Percentiles rank a stretch among this genome's conserved stretches.
Conservation (phyloP, 169 alveolate species). For the Plasmodium falciparum region DNA sequence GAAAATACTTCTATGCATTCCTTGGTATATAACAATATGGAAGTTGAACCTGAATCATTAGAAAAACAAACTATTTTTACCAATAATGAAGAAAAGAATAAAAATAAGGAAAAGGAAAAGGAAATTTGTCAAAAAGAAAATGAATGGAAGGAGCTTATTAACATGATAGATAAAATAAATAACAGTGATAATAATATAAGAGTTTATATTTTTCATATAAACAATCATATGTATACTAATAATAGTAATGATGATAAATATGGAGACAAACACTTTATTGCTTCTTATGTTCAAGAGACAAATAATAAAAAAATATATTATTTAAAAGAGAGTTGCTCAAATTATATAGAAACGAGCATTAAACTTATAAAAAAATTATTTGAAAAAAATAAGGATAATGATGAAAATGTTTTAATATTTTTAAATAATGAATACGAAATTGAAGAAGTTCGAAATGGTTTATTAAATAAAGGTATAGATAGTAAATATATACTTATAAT, state of each 20-base stretch:
- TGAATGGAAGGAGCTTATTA: slow-evolving; percentile 49
- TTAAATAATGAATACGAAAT: slow-evolving; percentile 75
- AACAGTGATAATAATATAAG: slow-evolving; percentile 5
- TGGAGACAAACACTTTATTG: too few relatives aligned
- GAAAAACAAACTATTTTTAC: neutral
- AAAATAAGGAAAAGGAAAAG: neutral
- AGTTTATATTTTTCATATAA: slow-evolving; percentile 52
- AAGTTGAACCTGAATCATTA: neutral
- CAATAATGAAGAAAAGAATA: slow-evolving; percentile 1
- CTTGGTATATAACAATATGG: neutral
- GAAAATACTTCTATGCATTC: slow-evolving; percentile 35
- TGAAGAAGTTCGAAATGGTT: slow-evolving; percentile 43
- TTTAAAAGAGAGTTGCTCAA: slow-evolving; percentile 64
- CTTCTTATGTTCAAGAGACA: neutral
- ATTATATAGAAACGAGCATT: slow-evolving; percentile 55
- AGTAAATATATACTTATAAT: slow-evolving; percentile 18
- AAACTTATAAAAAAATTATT: slow-evolving; percentile 26
- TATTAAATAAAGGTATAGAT: slow-evolving; percentile 21
- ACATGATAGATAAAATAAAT: slow-evolving; percentile 34
- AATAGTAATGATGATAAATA: neutral
- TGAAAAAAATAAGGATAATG: slow-evolving; percentile 31
- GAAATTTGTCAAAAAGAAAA: neutral
- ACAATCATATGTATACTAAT: slow-evolving; percentile 10
- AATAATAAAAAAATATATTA: slow-evolving; percentile 28
- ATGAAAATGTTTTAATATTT: slow-evolving; percentile 47